phyloP scores from a whole-genome alignment of 495 filamentous ascomycete species.

The Xylaria intraflava region DNA sequence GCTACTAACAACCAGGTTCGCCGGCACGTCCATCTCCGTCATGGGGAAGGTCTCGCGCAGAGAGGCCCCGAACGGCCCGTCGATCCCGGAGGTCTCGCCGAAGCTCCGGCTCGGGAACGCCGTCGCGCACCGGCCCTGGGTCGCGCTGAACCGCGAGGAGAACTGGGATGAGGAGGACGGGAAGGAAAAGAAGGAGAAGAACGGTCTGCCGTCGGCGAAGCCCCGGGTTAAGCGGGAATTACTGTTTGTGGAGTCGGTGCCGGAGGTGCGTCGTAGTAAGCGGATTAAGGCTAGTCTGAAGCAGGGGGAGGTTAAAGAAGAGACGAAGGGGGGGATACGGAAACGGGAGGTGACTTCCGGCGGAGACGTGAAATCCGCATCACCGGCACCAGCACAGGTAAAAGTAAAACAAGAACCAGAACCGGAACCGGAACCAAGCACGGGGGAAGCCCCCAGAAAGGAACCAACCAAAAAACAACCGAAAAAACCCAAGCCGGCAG shows the following conservation, averaged over 20 bases:
- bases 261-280: conserved; percentile 10
- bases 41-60: background rate
- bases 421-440: background rate
- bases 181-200: background rate
- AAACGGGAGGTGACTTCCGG: background rate
- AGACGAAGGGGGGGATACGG: background rate
- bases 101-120: too few relatives aligned
- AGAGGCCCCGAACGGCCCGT: background rate
- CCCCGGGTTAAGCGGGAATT: background rate
- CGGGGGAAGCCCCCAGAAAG: too few relatives aligned
- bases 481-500: background rate
- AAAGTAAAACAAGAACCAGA: background rate
- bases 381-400: background rate
- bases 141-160: too few relatives aligned
- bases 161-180: too few relatives aligned
- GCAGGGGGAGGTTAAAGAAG: background rate
- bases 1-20: background rate
- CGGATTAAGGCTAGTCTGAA: background rate
- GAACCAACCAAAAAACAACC: background rate
- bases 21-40: background rate
- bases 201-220: background rate
- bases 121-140: too few relatives aligned
- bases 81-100: background rate
- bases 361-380: background rate
- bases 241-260: background rate